Evolutionary conservation across 192 early-diverging fungal species (phyloP), one percentile per base, ranked within the genome.

Genomic region (Gaertneriomyces semiglobifer): DNA sequence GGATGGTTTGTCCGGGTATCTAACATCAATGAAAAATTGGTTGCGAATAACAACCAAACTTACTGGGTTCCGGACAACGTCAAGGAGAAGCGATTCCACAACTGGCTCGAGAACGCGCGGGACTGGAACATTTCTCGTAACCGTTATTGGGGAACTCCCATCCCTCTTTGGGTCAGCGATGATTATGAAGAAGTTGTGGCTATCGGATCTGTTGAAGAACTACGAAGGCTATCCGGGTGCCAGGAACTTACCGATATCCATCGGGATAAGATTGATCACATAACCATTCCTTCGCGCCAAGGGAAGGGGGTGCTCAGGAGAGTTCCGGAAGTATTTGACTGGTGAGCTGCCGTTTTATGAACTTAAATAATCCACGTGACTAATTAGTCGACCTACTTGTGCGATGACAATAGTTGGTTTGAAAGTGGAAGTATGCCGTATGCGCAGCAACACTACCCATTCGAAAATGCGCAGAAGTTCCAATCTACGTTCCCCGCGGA

Each of bases 81-180:
- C 48, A 90, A 97, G 78, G 97, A 99, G 68, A 94, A 94, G 84
- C 87, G 95, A 41, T 99, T 99, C 74, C 89, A 85, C 59, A 96
- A 97, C 85, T 99, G 97, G 97, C 86, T 98, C 68, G 90, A 81
- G 47, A 89, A 89, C 58, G 93, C 93, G 10, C 90, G 94, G 54
- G 97, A 99, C 80, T 99, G 97, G 97, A 93, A 93, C 68, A 84
- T 99, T 59, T 98, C 95, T 40, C 91, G 97, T 68, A 93, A 90
- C 75, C 89, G 97, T 63, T 99, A 92, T 86, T 99, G 97, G 97
- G 97, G 97, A 68, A 99, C 97, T n/a, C 97, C 97, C 53, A 95
- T 99, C 57, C 97, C 97, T 38, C 77, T 99, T 50, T 99, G 97
- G 97, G 89, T 86, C 66, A 93, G 88, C 73, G 95, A 94, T 7